Evolutionary conservation across 129 eudicot species (phyloP).

Genomic region (Flaveria bidentis): DNA sequence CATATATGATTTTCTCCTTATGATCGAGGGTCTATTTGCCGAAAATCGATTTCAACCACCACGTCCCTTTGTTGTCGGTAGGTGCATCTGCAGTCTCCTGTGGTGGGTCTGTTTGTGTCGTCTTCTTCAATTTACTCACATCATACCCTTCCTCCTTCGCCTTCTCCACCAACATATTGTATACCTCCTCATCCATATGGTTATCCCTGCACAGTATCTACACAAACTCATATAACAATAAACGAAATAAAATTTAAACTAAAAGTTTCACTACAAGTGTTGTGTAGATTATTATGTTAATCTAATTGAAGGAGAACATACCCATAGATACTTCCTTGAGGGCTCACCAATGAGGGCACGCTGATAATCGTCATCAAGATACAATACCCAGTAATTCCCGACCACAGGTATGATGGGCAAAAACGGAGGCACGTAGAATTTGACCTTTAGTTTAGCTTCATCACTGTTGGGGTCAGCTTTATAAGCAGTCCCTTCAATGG

Average conservation of each 20-base stretch:
- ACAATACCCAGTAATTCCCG: conserved; percentile 89
- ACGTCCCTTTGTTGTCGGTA: conserved; percentile 64
- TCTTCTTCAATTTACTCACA: conserved; percentile 77
- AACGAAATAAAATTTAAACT: too few species aligned
- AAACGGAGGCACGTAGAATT: conserved; percentile 85
- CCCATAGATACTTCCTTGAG: conserved; percentile 59
- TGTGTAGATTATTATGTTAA: neutral
- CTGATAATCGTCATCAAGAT: conserved; percentile 66
- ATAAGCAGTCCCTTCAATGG: conserved; percentile 73
- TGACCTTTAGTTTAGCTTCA: conserved; percentile 92
- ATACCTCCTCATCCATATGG: conserved; percentile 63
- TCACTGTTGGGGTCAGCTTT: conserved; percentile 72
- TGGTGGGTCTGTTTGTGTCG: conserved; percentile 68
- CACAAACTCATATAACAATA: conserved; percentile 2
- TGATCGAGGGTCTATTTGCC: conserved; percentile 43
- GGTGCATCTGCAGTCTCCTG: conserved; percentile 60
- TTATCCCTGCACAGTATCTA: conserved; percentile 74
- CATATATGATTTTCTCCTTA: neutral
- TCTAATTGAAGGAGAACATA: conserved; percentile 27
- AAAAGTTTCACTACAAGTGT: too few species aligned
- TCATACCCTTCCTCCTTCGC: conserved; percentile 80
- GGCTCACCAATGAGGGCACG: conserved; percentile 84
- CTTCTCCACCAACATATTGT: conserved; percentile 60
- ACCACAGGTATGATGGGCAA: conserved; percentile 75
- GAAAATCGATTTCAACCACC: conserved; percentile 86